These are phyloP conservation scores for Globisporangium abappressorium DNA, from an alignment of 352 stramenopile genomes.

Conservation along the genomic window DNA sequence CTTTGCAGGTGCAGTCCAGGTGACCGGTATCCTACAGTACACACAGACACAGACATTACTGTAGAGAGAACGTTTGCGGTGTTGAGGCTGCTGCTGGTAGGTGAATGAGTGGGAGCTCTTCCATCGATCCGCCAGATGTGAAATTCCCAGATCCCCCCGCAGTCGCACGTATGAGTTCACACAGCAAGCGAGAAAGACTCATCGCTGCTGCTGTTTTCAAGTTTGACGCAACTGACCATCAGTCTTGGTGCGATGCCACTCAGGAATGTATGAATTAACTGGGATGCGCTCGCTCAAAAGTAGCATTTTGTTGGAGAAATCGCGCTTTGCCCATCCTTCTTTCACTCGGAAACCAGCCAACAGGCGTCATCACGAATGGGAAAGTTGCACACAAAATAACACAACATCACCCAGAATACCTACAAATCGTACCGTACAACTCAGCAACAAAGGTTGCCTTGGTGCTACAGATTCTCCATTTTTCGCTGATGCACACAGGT, in stretches of 20 bases:
- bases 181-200: neutral
- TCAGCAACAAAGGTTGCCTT: neutral
- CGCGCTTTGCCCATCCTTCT: neutral
- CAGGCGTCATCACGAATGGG: neutral
- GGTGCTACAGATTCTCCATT: neutral
- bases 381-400: neutral
- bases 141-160: neutral
- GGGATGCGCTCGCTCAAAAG: constrained; percentile 1
- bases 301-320: neutral
- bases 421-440: neutral
- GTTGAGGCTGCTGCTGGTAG: neutral
- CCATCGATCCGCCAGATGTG: neutral
- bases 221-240: neutral
- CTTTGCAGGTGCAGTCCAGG: too few species aligned
- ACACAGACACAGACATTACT: neutral
- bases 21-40: neutral
- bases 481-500: neutral
- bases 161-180: neutral
- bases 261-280: constrained; percentile 17
- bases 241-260: neutral
- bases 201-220: neutral
- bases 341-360: neutral
- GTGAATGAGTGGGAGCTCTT: neutral
- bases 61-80: constrained; percentile 1
- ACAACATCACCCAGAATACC: constrained; percentile 1